Evolutionary conservation across 2,329 filamentous ascomycete species (phyloP).

Genomic region (Talaromyces sp.): DNA sequence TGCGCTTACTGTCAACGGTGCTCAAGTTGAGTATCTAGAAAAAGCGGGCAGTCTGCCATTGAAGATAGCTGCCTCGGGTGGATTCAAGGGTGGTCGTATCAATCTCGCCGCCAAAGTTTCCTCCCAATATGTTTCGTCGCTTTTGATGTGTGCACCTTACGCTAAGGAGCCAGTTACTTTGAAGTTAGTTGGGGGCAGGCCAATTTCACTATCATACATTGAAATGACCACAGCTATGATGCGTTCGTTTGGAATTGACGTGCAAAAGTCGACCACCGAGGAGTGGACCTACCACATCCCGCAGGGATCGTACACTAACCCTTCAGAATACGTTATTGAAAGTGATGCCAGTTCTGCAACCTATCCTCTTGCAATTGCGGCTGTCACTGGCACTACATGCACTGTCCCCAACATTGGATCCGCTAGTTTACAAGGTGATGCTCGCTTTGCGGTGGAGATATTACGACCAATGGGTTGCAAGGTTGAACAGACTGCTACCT

Average conservation of each 20-base stretch:
- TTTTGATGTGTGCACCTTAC: slow-evolving; percentile 95
- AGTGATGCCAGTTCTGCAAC: slow-evolving; percentile 98
- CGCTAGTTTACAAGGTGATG: slow-evolving; percentile 87
- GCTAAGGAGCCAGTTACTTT: slow-evolving; percentile 91
- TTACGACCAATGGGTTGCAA: slow-evolving; percentile 88
- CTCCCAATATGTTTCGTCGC: slow-evolving; percentile 97
- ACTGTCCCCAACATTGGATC: slow-evolving; percentile 96
- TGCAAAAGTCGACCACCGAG: slow-evolving; percentile 71
- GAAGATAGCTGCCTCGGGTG: slow-evolving; percentile 74
- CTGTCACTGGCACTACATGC: slow-evolving; percentile 92
- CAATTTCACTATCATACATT: slow-evolving; percentile 94
- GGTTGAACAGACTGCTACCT: slow-evolving; percentile 77
- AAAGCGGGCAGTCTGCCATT: slow-evolving; percentile 79
- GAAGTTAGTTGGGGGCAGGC: slow-evolving; percentile 88
- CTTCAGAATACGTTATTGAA: slow-evolving; percentile 81
- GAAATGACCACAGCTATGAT: slow-evolving; percentile 99
- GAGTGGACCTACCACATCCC: slow-evolving; percentile 93
- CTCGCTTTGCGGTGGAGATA: slow-evolving; percentile 87
- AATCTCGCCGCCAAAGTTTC: slow-evolving; percentile 92
- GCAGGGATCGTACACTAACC: slow-evolving; percentile 76
- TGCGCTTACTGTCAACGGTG: slow-evolving; percentile 79
- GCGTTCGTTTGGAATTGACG: slow-evolving; percentile 80
- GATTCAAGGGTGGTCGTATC: slow-evolving; percentile 81
- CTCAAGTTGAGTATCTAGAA: slow-evolving; percentile 81
- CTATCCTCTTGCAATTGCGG: slow-evolving; percentile 88